Conservation (phyloP, 73 alveolate species). For the Tetrahymena elliotti region DNA sequence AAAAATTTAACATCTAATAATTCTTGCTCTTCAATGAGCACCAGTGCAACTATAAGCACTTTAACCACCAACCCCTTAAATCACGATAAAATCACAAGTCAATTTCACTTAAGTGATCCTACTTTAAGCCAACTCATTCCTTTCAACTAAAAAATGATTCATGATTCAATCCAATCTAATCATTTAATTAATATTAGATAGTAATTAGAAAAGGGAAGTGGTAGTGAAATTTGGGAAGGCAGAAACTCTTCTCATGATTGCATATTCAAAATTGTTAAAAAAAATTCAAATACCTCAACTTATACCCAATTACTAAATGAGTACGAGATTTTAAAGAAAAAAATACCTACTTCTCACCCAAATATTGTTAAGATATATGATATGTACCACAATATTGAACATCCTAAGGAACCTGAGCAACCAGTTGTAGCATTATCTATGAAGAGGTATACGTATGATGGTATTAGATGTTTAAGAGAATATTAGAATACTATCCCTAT, state of each 20-base stretch:
- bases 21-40: not conserved
- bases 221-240: not conserved
- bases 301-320: not conserved
- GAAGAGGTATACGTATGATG: not conserved
- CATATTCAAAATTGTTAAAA: not conserved
- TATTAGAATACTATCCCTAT: not conserved
- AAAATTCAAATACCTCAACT: not conserved
- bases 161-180: not conserved
- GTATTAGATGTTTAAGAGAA: not conserved
- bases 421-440: not conserved
- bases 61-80: not conserved
- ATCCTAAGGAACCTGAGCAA: not conserved
- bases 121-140: not conserved
- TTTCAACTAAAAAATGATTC: not conserved
- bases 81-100: not conserved
- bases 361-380: not conserved
- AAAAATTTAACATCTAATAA: not conserved
- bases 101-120: not conserved
- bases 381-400: not conserved
- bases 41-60: not conserved
- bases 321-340: not conserved
- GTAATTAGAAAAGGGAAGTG: not conserved
- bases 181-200: not conserved
- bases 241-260: not conserved
- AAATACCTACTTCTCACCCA: not conserved